Base-by-base conservation (phyloP, 495 filamentous ascomycete genomes). In the Hyaloscypha variabilis region DNA sequence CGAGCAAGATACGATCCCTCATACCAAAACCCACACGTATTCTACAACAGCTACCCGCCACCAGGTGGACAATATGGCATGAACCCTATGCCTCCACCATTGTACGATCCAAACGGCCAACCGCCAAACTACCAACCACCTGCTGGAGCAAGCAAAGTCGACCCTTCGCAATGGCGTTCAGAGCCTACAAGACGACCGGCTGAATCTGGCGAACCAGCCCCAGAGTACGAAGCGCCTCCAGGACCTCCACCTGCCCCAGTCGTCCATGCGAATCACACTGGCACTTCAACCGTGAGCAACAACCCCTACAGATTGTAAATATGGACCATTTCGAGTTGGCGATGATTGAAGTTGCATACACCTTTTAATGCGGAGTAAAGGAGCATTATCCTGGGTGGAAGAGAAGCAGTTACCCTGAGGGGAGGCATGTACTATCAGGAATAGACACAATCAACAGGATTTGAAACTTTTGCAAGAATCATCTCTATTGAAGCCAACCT, bases 81-180 rank as follows among this genome's bases (percentile, higher is more conserved):
- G 84, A 73, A 89, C 21, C 30, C 53, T 42, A 62, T 66, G 59
- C 70, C 70, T 19, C 70, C 70, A 25, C 70, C 70, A 61, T 55
- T 70, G 57, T 72, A 72, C 51, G 67, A 70, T 34, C 67, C 70
- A 34, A 62, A 77, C n/a, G 71, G 78, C 14, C 84, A 85, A 50
- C 87, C 87, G 54, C 82, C 83, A 66, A 77, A 79, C 25, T 90
- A 91, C 64, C 77, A 82, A 42, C 77, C 80, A 11, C 85, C 87
- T 2, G 74, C 75, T 5, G 80, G 81, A 64, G 79, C 77, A 5
- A 77, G 82, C 14, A 91, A 91, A 76, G 75, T 83, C 21, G 79
- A 88, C 65, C 83, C 85, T 14, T 72, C 76, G 13, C 87, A 90
- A 72, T 76, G 70, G 52, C 56, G 71, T 54, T 54, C 70, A n/a